Percentiles rank a stretch among this genome's conserved stretches.
Evolutionary conservation across 2,329 filamentous ascomycete genomes (phyloP).

Genomic region (Penicillium sp.): DNA sequence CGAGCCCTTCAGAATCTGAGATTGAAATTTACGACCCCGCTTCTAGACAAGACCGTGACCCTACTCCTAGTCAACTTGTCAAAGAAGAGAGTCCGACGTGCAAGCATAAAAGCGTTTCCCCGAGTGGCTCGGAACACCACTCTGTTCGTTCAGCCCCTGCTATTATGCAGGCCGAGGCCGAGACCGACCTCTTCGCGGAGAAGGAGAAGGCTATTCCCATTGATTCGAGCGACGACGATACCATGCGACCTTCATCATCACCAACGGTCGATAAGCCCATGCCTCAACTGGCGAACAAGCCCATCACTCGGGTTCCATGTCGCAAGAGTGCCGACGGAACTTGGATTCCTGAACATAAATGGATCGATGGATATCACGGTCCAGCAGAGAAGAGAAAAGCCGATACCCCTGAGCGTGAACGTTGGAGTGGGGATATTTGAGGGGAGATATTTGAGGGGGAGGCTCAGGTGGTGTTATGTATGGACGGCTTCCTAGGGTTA

Average conservation of each 20-base stretch:
- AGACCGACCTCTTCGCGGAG: too few relatives aligned
- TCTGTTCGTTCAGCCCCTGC: background rate
- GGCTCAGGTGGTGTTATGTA: too few relatives aligned
- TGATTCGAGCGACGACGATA: background rate
- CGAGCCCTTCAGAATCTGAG: background rate
- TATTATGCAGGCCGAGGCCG: background rate
- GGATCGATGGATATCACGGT: constrained; percentile 4
- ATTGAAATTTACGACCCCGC: background rate
- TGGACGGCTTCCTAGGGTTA: too few relatives aligned
- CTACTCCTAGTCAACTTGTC: background rate
- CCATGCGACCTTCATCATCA: background rate
- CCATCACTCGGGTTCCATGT: background rate
- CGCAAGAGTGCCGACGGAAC: background rate
- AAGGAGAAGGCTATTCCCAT: too few relatives aligned
- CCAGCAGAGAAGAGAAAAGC: background rate
- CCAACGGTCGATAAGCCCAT: background rate
- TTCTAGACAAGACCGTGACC: background rate
- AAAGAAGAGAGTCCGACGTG: background rate
- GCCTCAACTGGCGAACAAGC: background rate
- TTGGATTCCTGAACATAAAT: constrained; percentile 4
- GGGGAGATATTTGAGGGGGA: too few relatives aligned
- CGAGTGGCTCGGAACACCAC: background rate
- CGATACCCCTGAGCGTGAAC: background rate
- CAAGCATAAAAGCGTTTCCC: background rate
- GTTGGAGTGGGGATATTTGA: too few relatives aligned